Conservation (phyloP, 202 grass and related monocot species). For the Brachypodium distachyon region DNA sequence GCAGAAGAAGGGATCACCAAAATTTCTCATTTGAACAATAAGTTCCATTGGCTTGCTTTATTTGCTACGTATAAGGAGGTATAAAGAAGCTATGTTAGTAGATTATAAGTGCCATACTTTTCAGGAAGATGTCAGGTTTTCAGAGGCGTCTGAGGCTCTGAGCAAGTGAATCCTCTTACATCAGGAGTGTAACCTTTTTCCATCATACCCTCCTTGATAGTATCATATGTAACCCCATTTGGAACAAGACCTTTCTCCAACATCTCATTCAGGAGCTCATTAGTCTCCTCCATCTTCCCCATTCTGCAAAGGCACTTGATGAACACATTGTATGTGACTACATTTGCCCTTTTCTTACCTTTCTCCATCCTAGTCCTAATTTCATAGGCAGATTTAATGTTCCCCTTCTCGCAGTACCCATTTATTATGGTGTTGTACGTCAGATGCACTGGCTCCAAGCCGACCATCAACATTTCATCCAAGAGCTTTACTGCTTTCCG, state of each 20-base stretch:
- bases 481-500: constrained; percentile 71
- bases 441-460: constrained; percentile 50
- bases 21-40: background rate
- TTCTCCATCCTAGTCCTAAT: constrained; percentile 77
- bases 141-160: constrained; percentile 23
- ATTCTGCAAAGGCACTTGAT: constrained; percentile 66
- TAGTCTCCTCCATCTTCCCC: constrained; percentile 63
- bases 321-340: constrained; percentile 69
- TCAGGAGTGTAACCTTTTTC: constrained; percentile 78
- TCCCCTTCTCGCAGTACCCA: constrained; percentile 78
- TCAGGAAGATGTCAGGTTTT: constrained; percentile 28
- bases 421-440: constrained; percentile 85
- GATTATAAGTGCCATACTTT: background rate
- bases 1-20: background rate
- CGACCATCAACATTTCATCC: constrained; percentile 72
- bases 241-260: constrained; percentile 75
- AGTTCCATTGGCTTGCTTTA: background rate
- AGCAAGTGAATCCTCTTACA: constrained; percentile 47
- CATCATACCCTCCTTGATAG: constrained; percentile 78
- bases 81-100: background rate
- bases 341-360: constrained; percentile 58
- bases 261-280: constrained; percentile 82
- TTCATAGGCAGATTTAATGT: constrained; percentile 57
- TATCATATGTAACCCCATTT: constrained; percentile 69
- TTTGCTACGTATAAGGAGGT: background rate